phyloP scores from a whole-genome alignment of 108 stramenopile species.

The Cyclotella kingstonii region DNA sequence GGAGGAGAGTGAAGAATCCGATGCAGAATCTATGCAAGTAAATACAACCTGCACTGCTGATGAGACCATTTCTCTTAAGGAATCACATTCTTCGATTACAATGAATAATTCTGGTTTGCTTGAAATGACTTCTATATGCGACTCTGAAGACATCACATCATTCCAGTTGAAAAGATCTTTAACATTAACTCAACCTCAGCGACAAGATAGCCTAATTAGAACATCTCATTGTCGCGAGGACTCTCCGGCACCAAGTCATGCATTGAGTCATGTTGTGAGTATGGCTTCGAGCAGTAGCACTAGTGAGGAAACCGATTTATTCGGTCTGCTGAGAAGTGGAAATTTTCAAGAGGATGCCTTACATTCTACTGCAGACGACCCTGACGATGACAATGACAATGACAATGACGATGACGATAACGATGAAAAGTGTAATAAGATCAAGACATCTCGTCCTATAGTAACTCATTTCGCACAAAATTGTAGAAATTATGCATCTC shows the following conservation, averaged over 20 bases:
- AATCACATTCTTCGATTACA: background rate
- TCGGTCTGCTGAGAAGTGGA: conserved; percentile 10
- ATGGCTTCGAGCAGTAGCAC: conserved; percentile 1
- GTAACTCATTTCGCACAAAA: too few relatives aligned
- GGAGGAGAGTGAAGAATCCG: background rate
- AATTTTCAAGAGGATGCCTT: background rate
- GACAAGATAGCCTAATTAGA: background rate
- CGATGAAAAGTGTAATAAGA: background rate
- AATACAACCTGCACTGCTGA: conserved; percentile 11
- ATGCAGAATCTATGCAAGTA: background rate
- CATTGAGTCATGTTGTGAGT: conserved; percentile 9
- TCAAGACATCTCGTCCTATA: too few relatives aligned
- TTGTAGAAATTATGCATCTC: background rate
- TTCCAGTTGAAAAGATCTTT: background rate
- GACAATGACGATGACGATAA: background rate
- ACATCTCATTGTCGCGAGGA: background rate
- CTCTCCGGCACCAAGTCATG: background rate
- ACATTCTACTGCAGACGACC: background rate
- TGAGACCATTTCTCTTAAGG: conserved; percentile 5
- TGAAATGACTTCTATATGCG: background rate
- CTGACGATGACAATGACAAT: background rate
- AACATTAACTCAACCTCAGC: too few relatives aligned
- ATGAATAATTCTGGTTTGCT: background rate
- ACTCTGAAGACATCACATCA: background rate
- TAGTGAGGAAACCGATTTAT: conserved; percentile 20